phyloP scores from a whole-genome alignment of 2,329 filamentous ascomycete genomes.

The Sarocladium strictum region DNA sequence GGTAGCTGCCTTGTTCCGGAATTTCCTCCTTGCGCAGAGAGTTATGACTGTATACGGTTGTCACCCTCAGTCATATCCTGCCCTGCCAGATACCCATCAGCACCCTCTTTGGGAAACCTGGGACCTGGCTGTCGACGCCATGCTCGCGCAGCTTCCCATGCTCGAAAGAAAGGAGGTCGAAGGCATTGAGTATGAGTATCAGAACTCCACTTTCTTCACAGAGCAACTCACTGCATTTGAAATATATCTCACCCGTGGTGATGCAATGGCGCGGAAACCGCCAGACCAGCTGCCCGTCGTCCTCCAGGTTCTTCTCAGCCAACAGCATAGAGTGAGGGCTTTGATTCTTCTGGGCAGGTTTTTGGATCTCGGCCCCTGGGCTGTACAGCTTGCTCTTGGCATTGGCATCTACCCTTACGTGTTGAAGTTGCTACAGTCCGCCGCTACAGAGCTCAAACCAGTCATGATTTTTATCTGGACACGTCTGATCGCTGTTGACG shows the following conservation, averaged over 20 bases:
- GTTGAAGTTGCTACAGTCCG: constrained; percentile 92
- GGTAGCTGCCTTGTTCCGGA: constrained; percentile 96
- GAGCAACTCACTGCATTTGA: constrained; percentile 97
- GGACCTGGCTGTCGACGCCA: constrained; percentile 96
- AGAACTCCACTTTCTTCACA: constrained; percentile 92
- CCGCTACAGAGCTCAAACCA: constrained; percentile 88
- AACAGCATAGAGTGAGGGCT: constrained; percentile 86
- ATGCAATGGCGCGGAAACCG: constrained; percentile 75
- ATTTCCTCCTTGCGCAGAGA: constrained; percentile 88
- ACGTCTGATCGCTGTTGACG: constrained; percentile 87
- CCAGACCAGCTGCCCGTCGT: constrained; percentile 96
- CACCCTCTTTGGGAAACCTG: constrained; percentile 96
- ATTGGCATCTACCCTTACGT: constrained; percentile 99
- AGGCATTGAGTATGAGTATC: constrained; percentile 79
- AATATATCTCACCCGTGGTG: constrained; percentile 79
- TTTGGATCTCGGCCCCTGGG: constrained; percentile 93
- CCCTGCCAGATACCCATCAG: constrained; percentile 89
- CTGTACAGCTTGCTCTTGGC: constrained; percentile 93
- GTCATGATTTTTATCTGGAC: constrained; percentile 99
- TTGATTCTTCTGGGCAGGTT: constrained; percentile 90
- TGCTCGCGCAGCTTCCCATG: constrained; percentile 80
- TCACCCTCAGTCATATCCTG: constrained; percentile 85
- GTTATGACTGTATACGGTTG: constrained; percentile 97
- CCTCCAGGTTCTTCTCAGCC: constrained; percentile 88
- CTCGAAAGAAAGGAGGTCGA: constrained; percentile 72